A percentile compares a stretch with the other conserved stretches of the same genome.
phyloP scores from a whole-genome alignment of 352 stramenopile species.

The Globisporangium emineosum region DNA sequence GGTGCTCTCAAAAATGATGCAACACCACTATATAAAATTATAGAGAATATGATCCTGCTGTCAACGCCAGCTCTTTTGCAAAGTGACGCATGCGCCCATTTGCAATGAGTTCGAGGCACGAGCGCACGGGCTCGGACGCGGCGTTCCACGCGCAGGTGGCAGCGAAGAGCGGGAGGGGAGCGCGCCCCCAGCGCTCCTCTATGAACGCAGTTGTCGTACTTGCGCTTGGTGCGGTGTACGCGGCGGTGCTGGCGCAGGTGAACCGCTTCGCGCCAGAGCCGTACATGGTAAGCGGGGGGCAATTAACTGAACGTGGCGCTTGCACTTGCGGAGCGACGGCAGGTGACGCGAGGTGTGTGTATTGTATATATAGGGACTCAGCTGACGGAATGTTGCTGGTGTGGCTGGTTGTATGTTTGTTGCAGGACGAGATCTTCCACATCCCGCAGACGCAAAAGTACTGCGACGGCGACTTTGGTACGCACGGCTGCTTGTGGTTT shows the following conservation, averaged over 20 bases:
- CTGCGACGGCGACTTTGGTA: constrained; percentile 65
- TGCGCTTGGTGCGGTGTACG: constrained; percentile 22
- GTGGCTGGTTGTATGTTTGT: neutral
- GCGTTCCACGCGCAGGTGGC: constrained; percentile 4
- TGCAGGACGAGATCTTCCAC: constrained; percentile 86
- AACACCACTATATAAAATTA: neutral
- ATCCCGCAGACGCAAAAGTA: constrained; percentile 79
- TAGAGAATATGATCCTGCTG: neutral
- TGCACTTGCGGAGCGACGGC: neutral
- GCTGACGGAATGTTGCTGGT: neutral
- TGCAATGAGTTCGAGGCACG: neutral
- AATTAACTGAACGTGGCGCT: neutral
- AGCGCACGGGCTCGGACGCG: constrained; percentile 3
- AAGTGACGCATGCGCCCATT: too few relatives aligned
- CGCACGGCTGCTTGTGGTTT: neutral
- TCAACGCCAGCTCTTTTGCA: neutral
- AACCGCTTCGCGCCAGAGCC: constrained; percentile 39
- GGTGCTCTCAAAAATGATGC: neutral
- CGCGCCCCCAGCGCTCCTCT: neutral
- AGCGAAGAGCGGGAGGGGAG: neutral
- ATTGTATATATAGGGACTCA: neutral
- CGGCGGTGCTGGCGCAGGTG: constrained; percentile 28
- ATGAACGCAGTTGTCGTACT: constrained; percentile 12
- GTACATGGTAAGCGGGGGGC: constrained; percentile 55
- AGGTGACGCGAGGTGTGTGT: neutral